Percentiles rank a stretch among this genome's conserved stretches.
Conservation (phyloP, 2,329 filamentous ascomycete genomes). For the Alternaria arborescens region DNA sequence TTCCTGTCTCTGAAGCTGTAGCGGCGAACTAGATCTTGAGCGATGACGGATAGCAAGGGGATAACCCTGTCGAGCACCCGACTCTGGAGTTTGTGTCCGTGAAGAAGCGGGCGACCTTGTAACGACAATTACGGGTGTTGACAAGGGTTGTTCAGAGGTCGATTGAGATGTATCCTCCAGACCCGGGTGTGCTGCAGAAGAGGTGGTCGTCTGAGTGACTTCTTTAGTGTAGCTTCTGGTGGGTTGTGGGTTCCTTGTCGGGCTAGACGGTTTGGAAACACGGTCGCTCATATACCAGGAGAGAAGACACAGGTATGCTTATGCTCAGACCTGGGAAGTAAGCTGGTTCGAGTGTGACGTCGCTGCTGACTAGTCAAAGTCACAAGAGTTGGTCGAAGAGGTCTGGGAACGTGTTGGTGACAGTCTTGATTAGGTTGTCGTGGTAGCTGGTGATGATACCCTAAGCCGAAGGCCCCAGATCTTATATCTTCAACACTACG, state of each 20-base stretch:
- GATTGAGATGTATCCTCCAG: constrained; percentile 33
- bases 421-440: constrained; percentile 12
- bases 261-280: constrained; percentile 27
- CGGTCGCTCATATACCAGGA: constrained; percentile 35
- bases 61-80: constrained; percentile 22
- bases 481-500: constrained; percentile 33
- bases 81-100: constrained; percentile 11
- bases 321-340: constrained; percentile 1
- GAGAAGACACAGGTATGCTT: constrained; percentile 9
- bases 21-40: constrained; percentile 17
- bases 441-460: constrained; percentile 20
- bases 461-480: constrained; percentile 20
- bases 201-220: constrained; percentile 13
- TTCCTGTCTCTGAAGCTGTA: constrained; percentile 21
- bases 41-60: constrained; percentile 19
- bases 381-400: neutral
- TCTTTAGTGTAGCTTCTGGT: constrained; percentile 16
- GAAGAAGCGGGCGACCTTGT: constrained; percentile 21
- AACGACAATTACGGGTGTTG: constrained; percentile 31
- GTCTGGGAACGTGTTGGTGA: constrained; percentile 8
- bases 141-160: constrained; percentile 26
- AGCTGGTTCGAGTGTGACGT: constrained; percentile 7
- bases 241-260: constrained; percentile 34
- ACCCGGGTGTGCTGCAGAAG: constrained; percentile 16
- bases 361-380: constrained; percentile 10